Percentiles rank a stretch among this genome's conserved stretches.
Conservation (phyloP, 306 rosid genomes). For the Delonix regia region DNA sequence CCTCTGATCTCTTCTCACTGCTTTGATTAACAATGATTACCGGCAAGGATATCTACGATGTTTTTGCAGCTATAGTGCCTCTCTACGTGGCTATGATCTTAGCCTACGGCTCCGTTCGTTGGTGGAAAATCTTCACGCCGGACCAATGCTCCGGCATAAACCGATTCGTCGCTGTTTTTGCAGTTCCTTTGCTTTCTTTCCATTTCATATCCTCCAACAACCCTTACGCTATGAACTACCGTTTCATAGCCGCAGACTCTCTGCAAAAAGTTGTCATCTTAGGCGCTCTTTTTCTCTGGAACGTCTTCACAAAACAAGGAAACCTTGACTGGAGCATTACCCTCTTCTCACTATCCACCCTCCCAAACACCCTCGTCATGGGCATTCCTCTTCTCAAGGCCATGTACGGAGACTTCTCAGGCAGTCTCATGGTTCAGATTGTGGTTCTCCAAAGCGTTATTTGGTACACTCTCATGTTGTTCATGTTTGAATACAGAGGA, state of each 20-base stretch:
- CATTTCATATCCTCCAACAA: constrained; percentile 26
- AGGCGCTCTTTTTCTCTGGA: constrained; percentile 27
- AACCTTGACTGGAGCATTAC: constrained; percentile 72
- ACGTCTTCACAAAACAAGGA: constrained; percentile 44
- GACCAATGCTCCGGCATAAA: constrained; percentile 42
- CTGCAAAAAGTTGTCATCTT: constrained; percentile 41
- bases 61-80: constrained; percentile 34
- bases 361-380: constrained; percentile 86
- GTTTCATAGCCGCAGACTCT: constrained; percentile 33
- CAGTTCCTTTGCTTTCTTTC: constrained; percentile 36
- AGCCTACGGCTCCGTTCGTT: constrained; percentile 39
- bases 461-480: constrained; percentile 75
- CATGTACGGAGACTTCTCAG: constrained; percentile 78
- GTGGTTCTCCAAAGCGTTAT: constrained; percentile 66
- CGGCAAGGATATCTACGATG: constrained; percentile 69
- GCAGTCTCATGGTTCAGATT: constrained; percentile 71
- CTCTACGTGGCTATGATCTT: constrained; percentile 40
- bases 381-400: constrained; percentile 74
- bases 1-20: neutral
- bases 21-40: constrained; percentile 51
- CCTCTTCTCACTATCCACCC: constrained; percentile 67
- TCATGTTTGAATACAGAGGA: constrained; percentile 75
- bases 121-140: constrained; percentile 53
- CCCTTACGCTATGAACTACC: constrained; percentile 41
- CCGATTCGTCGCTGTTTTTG: constrained; percentile 37